Evolutionary conservation across 2,329 filamentous ascomycete species (phyloP), one percentile per base, ranked within the genome.

Genomic region (Cladosporium velox): DNA sequence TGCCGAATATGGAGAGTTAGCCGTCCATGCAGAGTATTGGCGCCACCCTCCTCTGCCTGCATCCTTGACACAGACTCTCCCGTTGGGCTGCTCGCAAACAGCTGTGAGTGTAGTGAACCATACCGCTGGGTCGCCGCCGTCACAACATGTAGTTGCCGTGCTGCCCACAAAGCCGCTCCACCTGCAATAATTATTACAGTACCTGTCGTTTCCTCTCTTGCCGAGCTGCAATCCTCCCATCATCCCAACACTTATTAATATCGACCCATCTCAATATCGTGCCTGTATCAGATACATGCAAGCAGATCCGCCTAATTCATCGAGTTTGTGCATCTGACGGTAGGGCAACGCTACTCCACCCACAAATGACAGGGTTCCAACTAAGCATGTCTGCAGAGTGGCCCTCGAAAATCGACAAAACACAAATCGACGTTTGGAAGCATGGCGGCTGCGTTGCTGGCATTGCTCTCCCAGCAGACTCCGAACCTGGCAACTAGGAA

Each of bases 401-500:
- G 44, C 11, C 18, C 26, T 49, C 51, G 61, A 57, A 34, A 57
- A 8, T 32, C 24, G 28, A 44, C 30, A 55, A 12, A 15, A 12
- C 44, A 38, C 30, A 41, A 64, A 24, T 24, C n/a, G 2, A 28
- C 34, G 10, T 57, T n/a, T 30, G 35, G 15, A 38, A 57, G 28
- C 35, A 64, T 64, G 61, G 51, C 61, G 47, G 28, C 57, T 8
- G 44, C 55, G 8, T 30, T 60, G 24, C 30, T 60, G 32, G 55
- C 57, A 18, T 32, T 65, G 57, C 57, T 60, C 24, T 76, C 79
- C 41, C 78, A 82, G 67, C 79, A 81, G 60, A 78, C 77, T 62
- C 84, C 85, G 18, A 79, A 80, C 64, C 82, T 89, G 67, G 79
- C 85, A 68, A 88, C 86, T 28, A 80, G 85, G 65, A 86, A 87